Base-by-base conservation (phyloP, 208 protist genomes). In the Leishmania tarentolae region DNA sequence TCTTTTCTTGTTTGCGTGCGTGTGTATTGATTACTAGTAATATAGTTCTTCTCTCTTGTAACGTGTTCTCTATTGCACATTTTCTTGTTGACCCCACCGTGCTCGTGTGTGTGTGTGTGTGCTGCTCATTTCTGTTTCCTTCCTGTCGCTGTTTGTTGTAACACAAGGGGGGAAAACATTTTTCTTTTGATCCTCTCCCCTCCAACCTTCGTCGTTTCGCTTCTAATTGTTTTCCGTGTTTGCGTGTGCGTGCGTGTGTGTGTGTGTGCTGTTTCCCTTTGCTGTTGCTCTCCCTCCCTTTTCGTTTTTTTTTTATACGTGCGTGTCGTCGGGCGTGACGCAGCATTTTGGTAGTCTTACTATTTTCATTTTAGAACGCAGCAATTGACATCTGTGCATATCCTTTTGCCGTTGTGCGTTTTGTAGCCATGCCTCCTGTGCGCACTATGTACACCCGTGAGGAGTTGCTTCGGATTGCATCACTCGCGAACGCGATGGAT, bases 391-490 rank as follows among this genome's bases (percentile, higher is more conserved):
- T 31, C 61, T 37, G 31, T 37, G 31, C 31, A 40, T 66, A 66
- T 31, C 4, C 17, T 7, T 69, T 63, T n/a, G 7, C 4, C 57
- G 68, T 52, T 28, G 52, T 46, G 35, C 50, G 28, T 76, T 7
- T 76, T 11, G 19, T 5, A 61, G 21, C 52, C 35, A 87, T 87
- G 80, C 74, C 69, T 2, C 21, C 86, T 8, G 73, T 86, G 11
- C 77, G 85, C 35, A 85, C 86, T 0, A 82, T 88, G 21, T 95
- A 95, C 88, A 93, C 87, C 44, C 87, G 83, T 1, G 80, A 85
- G 37, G 84, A 97, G 79, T 78, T 97, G 8, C 85, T 94, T 11
- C 76, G 87, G n/a, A 84, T 95, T 42, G 82, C 86, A 13, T 52
- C 81, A 0, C 81, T 88, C 21, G 76, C 83, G 7, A 68, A 76